A percentile compares a stretch with the other conserved stretches of the same genome.
Evolutionary conservation across 1,284 basidiomycete genomes (phyloP).

Genomic region (Golubevia pallescens): DNA sequence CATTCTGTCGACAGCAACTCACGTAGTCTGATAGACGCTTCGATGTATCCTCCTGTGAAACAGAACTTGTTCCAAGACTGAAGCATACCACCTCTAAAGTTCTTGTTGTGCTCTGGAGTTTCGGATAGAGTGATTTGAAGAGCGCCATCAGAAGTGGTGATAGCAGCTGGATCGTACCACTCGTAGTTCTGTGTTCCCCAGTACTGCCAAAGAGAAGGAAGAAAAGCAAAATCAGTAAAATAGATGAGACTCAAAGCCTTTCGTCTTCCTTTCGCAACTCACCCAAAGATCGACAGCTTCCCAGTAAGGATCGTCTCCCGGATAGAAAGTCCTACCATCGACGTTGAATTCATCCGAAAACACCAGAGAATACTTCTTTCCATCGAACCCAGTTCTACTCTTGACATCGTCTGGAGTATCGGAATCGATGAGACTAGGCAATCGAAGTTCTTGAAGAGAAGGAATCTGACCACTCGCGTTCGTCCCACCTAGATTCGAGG

Average conservation of each 20-base stretch:
- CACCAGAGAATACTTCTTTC: constrained; percentile 38
- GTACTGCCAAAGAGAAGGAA: background rate
- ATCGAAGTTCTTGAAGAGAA: constrained; percentile 17
- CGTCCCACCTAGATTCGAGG: constrained; percentile 28
- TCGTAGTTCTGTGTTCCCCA: constrained; percentile 24
- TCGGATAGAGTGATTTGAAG: constrained; percentile 38
- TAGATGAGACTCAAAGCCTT: no score
- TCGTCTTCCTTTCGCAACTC: background rate
- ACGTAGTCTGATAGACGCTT: background rate
- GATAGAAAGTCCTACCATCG: constrained; percentile 48
- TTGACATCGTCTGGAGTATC: constrained; percentile 33
- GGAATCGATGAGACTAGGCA: constrained; percentile 33
- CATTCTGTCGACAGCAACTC: no score
- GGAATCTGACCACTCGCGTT: constrained; percentile 29
- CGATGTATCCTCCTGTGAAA: constrained; percentile 46
- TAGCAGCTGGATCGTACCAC: constrained; percentile 51
- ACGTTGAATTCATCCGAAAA: constrained; percentile 58
- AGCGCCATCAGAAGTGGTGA: constrained; percentile 40
- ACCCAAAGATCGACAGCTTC: constrained; percentile 39
- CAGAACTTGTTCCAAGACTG: constrained; percentile 46
- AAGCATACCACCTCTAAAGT: constrained; percentile 55
- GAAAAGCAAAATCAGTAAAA: background rate
- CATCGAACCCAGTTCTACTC: constrained; percentile 21
- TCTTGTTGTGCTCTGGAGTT: constrained; percentile 28
- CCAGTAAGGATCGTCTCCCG: constrained; percentile 59